Conservation (phyloP, 129 eudicot genomes). For the carrot (Daucus carota) region DNA sequence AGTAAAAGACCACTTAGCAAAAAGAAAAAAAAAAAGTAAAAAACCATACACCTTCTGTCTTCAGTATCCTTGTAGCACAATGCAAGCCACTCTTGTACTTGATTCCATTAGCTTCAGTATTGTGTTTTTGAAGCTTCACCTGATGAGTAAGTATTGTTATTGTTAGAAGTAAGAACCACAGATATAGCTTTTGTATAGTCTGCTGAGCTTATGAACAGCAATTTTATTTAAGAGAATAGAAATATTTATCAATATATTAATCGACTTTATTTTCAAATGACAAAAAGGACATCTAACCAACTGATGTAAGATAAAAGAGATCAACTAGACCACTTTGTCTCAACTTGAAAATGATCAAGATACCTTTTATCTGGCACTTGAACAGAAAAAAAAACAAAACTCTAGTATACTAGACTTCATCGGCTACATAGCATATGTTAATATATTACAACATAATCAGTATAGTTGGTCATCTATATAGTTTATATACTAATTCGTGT, state of each 20-base stretch:
- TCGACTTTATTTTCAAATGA: not conserved
- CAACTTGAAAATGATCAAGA: not conserved
- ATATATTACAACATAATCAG: no score
- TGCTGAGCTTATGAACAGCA: not conserved
- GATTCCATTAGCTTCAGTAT: slow-evolving; percentile 59
- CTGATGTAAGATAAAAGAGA: not conserved
- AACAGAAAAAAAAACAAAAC: no score
- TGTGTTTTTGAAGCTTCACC: slow-evolving; percentile 97
- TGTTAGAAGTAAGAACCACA: not conserved
- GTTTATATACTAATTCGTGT: no score
- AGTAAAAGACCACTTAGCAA: slow-evolving; percentile 45
- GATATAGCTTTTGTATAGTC: not conserved
- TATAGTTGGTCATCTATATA: not conserved
- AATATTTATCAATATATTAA: not conserved
- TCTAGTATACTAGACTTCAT: not conserved
- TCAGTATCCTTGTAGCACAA: slow-evolving; percentile 73
- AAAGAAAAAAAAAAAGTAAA: no score
- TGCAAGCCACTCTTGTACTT: slow-evolving; percentile 77
- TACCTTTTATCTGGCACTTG: not conserved
- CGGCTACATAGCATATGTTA: not conserved
- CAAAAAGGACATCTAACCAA: not conserved
- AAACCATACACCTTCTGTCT: slow-evolving; percentile 92
- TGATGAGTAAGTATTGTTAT: slow-evolving; percentile 23
- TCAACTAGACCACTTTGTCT: not conserved
- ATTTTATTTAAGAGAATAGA: not conserved